These are phyloP conservation scores for Suhomyces taliae DNA, from an alignment of 1,139 yeast genomes.

Conservation along the genomic window DNA sequence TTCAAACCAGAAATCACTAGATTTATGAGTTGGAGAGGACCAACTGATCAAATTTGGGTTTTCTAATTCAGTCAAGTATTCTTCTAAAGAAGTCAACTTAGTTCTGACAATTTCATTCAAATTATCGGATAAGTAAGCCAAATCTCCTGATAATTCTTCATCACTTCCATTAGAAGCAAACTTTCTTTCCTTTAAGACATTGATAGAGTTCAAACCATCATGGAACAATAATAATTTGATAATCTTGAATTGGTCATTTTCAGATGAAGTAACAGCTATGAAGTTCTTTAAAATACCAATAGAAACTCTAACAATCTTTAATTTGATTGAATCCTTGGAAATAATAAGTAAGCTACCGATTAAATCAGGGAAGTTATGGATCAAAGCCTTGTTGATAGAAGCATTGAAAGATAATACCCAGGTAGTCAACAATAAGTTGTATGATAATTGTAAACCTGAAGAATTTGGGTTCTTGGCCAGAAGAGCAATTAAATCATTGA, in stretches of 20 bases:
- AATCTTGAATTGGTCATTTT: conserved; percentile 43
- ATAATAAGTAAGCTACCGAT: conserved; percentile 49
- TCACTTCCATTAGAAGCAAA: conserved; percentile 73
- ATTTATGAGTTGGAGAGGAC: conserved; percentile 88
- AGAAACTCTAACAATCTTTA: conserved; percentile 82
- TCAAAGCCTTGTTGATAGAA: conserved; percentile 52
- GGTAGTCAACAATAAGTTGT: conserved; percentile 70
- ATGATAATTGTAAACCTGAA: conserved; percentile 79
- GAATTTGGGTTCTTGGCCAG: conserved; percentile 46
- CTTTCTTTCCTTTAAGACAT: conserved; percentile 76
- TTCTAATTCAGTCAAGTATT: conserved; percentile 80
- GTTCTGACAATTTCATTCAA: conserved; percentile 69
- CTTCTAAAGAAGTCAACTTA: conserved; percentile 88
- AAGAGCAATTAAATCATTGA: conserved; percentile 37
- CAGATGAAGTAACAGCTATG: conserved; percentile 34
- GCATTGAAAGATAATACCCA: conserved; percentile 84
- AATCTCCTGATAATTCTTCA: conserved; percentile 81
- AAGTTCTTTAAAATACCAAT: conserved; percentile 71
- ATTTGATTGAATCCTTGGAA: conserved; percentile 80
- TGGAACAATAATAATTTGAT: conserved; percentile 74
- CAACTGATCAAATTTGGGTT: conserved; percentile 76
- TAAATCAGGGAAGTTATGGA: conserved; percentile 61
- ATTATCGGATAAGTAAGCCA: conserved; percentile 54
- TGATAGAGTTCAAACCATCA: conserved; percentile 69
- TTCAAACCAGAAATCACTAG: conserved; percentile 86